These are phyloP conservation scores for Kluyveromyces nonfermentans DNA, from an alignment of 805 yeast genomes.

Conservation along the genomic window DNA sequence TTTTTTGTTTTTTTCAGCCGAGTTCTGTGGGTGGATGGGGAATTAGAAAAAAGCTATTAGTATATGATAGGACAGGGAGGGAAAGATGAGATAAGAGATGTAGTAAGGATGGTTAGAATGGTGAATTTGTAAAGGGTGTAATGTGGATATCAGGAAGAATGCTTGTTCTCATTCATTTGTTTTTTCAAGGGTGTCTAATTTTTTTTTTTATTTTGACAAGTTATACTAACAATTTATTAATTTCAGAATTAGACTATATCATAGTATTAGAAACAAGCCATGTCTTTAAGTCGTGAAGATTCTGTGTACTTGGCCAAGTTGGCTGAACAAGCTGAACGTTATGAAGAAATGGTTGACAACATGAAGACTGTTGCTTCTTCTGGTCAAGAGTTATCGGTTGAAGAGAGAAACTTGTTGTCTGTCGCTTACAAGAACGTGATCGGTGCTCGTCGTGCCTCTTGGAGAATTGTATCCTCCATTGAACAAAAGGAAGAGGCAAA, in stretches of 20 bases:
- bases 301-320: slow-evolving; percentile 95
- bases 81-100: too few relatives aligned
- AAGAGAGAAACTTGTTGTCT: slow-evolving; percentile 93
- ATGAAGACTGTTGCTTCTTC: slow-evolving; percentile 96
- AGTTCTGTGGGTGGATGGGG: not conserved
- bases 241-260: not conserved
- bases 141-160: not conserved
- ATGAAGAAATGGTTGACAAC: slow-evolving; percentile 98
- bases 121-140: too few relatives aligned
- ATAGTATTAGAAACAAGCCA: slow-evolving; percentile 19
- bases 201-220: too few relatives aligned
- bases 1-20: not conserved
- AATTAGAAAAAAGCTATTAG: not conserved
- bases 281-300: slow-evolving; percentile 91
- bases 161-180: not conserved
- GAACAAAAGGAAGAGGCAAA: slow-evolving; percentile 97
- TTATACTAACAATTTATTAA: not conserved
- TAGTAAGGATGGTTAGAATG: not conserved
- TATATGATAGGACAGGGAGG: not conserved
- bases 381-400: slow-evolving; percentile 91
- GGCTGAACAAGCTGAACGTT: slow-evolving; percentile 99
- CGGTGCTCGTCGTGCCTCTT: slow-evolving; percentile 98
- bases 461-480: slow-evolving; percentile 97
- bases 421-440: slow-evolving; percentile 98
- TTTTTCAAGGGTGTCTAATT: not conserved